phyloP scores from a whole-genome alignment of 257 asterid genomes.

The Salvia rosmarinus region DNA sequence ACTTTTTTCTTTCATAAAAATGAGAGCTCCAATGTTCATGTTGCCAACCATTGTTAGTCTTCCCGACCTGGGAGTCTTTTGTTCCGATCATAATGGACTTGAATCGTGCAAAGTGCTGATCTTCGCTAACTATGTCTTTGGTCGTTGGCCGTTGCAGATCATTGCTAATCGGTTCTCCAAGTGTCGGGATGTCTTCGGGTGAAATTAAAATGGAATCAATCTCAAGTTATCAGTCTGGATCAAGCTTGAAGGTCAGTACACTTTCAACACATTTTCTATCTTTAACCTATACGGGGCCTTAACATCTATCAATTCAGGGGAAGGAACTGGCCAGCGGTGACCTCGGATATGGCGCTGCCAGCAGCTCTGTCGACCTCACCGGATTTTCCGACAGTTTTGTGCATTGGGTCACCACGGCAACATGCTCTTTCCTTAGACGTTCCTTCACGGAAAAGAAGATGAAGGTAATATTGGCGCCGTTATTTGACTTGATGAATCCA shows the following conservation, averaged over 20 bases:
- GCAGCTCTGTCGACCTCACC: constrained; percentile 34
- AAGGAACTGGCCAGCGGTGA: constrained; percentile 49
- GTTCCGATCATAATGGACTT: neutral
- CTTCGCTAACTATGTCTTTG: neutral
- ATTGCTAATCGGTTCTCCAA: constrained; percentile 51
- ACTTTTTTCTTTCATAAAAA: neutral
- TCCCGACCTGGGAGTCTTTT: too few species aligned
- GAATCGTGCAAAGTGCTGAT: neutral
- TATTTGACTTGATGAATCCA: constrained; percentile 37
- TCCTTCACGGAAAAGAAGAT: neutral
- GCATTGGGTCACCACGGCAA: constrained; percentile 71
- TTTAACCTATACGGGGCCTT: too few species aligned
- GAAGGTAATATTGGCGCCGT: constrained; percentile 29
- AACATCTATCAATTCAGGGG: constrained; percentile 40
- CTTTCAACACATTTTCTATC: constrained; percentile 24
- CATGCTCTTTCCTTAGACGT: constrained; percentile 54
- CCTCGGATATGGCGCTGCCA: constrained; percentile 31
- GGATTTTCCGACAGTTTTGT: constrained; percentile 65
- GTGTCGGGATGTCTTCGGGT: constrained; percentile 50
- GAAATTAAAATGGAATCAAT: constrained; percentile 50
- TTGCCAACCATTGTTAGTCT: constrained; percentile 1
- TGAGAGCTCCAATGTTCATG: too few species aligned
- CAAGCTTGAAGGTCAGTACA: constrained; percentile 63
- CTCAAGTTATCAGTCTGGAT: constrained; percentile 47
- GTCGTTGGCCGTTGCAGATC: constrained; percentile 55